phyloP scores from a whole-genome alignment of 2,329 filamentous ascomycete genomes.

The Colletotrichum sp. region DNA sequence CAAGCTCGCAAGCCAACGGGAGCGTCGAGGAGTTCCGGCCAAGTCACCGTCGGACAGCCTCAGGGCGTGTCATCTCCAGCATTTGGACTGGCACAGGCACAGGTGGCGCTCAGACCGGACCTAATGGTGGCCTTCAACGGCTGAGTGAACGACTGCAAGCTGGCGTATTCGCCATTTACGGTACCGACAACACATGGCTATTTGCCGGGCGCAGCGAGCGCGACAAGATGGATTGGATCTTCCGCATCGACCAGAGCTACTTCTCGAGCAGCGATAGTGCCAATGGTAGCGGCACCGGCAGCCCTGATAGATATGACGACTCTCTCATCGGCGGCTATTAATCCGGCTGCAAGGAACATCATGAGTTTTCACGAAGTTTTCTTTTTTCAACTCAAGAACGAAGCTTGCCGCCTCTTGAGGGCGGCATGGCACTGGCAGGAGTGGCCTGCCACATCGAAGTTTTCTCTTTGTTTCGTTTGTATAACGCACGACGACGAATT shows the following conservation, averaged over 20 bases:
- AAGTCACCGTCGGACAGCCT: constrained; percentile 53
- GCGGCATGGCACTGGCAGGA: neutral
- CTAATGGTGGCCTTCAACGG: constrained; percentile 49
- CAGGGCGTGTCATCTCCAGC: constrained; percentile 58
- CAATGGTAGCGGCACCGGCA: constrained; percentile 41
- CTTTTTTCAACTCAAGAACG: constrained; percentile 1
- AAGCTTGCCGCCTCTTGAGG: neutral
- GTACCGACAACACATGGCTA: constrained; percentile 91
- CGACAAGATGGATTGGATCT: constrained; percentile 97
- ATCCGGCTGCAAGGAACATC: neutral
- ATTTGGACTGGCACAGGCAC: constrained; percentile 57
- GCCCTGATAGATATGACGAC: constrained; percentile 30
- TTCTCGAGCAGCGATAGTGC: constrained; percentile 51
- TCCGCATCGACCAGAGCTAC: constrained; percentile 87
- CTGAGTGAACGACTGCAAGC: constrained; percentile 65
- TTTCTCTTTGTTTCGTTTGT: constrained; percentile 20
- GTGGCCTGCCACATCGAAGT: neutral
- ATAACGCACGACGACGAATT: constrained; percentile 19
- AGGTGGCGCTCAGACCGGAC: constrained; percentile 26
- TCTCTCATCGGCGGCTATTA: constrained; percentile 17
- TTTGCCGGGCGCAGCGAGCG: constrained; percentile 89
- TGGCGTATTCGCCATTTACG: constrained; percentile 93
- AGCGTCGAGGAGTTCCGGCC: constrained; percentile 44
- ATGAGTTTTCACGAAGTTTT: neutral
- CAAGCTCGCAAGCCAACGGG: constrained; percentile 30